Evolutionary conservation across 345 rosid genomes (phyloP).

Genomic region (Excoecaria agallocha): DNA sequence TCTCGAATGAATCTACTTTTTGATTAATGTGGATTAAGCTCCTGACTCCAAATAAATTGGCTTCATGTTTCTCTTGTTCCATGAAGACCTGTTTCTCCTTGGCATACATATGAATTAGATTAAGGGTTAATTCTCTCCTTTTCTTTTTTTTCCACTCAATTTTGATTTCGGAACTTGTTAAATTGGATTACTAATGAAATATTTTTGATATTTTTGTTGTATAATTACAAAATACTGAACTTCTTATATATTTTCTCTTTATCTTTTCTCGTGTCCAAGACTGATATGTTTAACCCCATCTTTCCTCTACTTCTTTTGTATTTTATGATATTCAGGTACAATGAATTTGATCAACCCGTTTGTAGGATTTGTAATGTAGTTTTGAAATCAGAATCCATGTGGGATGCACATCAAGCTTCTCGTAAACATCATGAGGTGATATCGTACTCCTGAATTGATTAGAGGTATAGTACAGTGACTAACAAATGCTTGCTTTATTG

Average conservation of each 20-base stretch:
- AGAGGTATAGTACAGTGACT: background rate
- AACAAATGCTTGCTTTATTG: background rate
- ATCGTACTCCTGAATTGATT: background rate
- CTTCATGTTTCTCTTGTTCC: background rate
- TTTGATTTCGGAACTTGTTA: background rate
- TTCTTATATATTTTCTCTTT: too few relatives aligned
- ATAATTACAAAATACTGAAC: too few relatives aligned
- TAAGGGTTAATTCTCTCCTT: background rate
- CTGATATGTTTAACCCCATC: background rate
- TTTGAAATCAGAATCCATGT: constrained; percentile 72
- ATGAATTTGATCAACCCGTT: constrained; percentile 81
- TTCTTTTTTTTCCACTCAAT: background rate
- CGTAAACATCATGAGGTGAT: constrained; percentile 84
- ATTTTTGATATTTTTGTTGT: too few relatives aligned
- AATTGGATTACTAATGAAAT: too few relatives aligned
- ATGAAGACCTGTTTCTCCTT: background rate
- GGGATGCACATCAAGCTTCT: constrained; percentile 99
- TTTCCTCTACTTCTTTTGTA: background rate
- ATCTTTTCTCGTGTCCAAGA: background rate
- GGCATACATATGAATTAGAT: background rate
- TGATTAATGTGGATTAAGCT: background rate
- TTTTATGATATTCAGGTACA: constrained; percentile 50
- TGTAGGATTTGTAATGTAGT: constrained; percentile 80
- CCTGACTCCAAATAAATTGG: background rate
- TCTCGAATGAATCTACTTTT: background rate